Evolutionary conservation across 441 rosid species (phyloP), one percentile per base, ranked within the genome.

Genomic region (Adansonia gregorii): DNA sequence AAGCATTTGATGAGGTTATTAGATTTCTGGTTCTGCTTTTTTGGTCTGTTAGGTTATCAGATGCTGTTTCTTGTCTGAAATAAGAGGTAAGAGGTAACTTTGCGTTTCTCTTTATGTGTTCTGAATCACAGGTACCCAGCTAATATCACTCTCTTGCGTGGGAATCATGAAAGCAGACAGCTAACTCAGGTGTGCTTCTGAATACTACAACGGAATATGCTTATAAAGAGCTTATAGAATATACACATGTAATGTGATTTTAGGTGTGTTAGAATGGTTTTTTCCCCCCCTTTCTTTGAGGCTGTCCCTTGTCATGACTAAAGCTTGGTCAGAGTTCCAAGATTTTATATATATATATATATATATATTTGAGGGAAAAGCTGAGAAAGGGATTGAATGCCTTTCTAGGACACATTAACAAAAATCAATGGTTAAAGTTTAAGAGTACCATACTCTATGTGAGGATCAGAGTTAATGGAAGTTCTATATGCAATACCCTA

Each of bases 111-210:
- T 51, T 75, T 77, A 68, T 81, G 71, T 76, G 8, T 46, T 61
- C 8, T 78, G 27, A 52, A 82, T 79, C 85, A 78, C 80, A 97
- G 98, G 90, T 88, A 94, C 80, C 99, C 99, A 75, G 98, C 99
- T 73, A 85, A 93, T 78, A 97, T 97, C 82, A 94, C 99, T 65
- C 99, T 97, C 78, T 83, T 97, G 84, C 99, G 99, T 66, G 99
- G 99, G 68, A 97, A 97, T 86, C 98, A 94, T 85, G 99, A 97
- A 86, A 97, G 99, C 85, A 91, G 99, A 81, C 99, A 97, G 81
- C 90, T 97, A 70, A 97, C 99, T 76, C 99, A 97, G 98, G 99
- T 97, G 83, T 77, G 77, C 51, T 54, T 22, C 70, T 76, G n/a
- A 78, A 69, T 39, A 75, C 52, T 49, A 35, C 41, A 24, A 55